Conservation (phyloP, 768 basidiomycete genomes). For the Piloderma croceum region DNA sequence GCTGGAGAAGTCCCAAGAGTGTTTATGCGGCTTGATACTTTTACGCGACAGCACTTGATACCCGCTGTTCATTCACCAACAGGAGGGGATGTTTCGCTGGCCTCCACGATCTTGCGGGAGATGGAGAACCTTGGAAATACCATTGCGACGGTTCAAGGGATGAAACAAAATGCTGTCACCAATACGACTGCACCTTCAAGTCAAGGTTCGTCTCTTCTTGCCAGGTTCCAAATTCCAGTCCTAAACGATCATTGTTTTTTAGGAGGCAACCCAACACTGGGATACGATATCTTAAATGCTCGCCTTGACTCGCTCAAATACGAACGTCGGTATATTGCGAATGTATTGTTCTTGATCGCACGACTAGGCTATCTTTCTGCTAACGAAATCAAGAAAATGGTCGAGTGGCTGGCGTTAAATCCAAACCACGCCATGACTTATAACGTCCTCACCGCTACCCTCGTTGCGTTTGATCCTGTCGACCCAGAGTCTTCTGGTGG, state of each 20-base stretch:
- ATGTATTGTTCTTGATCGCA: constrained; percentile 56
- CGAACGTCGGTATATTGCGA: constrained; percentile 64
- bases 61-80: constrained; percentile 27
- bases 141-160: constrained; percentile 49
- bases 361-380: constrained; percentile 57
- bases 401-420: constrained; percentile 67
- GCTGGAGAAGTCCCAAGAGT: constrained; percentile 40
- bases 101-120: constrained; percentile 54
- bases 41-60: constrained; percentile 52
- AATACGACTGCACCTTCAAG: constrained; percentile 52
- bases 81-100: constrained; percentile 40
- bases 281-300: constrained; percentile 60
- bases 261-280: constrained; percentile 46
- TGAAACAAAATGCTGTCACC: constrained; percentile 56
- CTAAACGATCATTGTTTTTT: not conserved
- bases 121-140: constrained; percentile 53
- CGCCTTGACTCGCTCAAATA: constrained; percentile 70
- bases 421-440: constrained; percentile 64
- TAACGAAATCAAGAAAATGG: constrained; percentile 52
- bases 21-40: constrained; percentile 47
- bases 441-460: constrained; percentile 61
- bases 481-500: constrained; percentile 47
- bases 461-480: constrained; percentile 62
- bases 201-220: constrained; percentile 41
- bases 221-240: not conserved